phyloP scores from a whole-genome alignment of 495 filamentous ascomycete species.

The Penicillium antarcticum region DNA sequence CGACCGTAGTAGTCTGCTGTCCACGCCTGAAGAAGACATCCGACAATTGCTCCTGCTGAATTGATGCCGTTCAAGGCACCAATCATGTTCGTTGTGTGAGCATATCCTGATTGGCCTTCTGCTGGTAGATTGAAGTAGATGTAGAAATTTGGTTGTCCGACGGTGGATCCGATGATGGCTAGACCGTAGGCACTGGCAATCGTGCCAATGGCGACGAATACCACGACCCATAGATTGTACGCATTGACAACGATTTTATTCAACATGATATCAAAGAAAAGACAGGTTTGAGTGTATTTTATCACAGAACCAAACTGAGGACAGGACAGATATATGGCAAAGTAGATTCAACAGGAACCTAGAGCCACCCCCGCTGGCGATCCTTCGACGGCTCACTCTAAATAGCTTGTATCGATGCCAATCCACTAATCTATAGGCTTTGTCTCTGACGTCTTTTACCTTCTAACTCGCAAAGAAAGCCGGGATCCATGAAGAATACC shows the following conservation, averaged over 20 bases:
- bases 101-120: slow-evolving; percentile 29
- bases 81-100: slow-evolving; percentile 34
- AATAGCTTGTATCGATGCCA: no score
- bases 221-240: slow-evolving; percentile 19
- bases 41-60: slow-evolving; percentile 31
- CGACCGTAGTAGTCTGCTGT: slow-evolving; percentile 27
- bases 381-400: no score
- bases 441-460: no score
- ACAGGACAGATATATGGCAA: no score
- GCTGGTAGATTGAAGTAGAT: slow-evolving; percentile 30
- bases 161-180: slow-evolving; percentile 42
- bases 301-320: no score
- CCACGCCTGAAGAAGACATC: slow-evolving; percentile 23
- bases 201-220: slow-evolving; percentile 23
- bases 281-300: no score
- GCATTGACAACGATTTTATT: slow-evolving; percentile 13
- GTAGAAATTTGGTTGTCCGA: slow-evolving; percentile 44
- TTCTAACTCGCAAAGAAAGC: no score
- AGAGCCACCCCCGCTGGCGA: no score
- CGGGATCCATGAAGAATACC: no score
- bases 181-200: slow-evolving; percentile 36
- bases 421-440: no score
- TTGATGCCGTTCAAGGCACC: slow-evolving; percentile 42
- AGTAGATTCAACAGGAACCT: no score
- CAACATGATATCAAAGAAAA: neutral